phyloP scores from a whole-genome alignment of 179 eudicot species.

The Drosera spatulata region DNA sequence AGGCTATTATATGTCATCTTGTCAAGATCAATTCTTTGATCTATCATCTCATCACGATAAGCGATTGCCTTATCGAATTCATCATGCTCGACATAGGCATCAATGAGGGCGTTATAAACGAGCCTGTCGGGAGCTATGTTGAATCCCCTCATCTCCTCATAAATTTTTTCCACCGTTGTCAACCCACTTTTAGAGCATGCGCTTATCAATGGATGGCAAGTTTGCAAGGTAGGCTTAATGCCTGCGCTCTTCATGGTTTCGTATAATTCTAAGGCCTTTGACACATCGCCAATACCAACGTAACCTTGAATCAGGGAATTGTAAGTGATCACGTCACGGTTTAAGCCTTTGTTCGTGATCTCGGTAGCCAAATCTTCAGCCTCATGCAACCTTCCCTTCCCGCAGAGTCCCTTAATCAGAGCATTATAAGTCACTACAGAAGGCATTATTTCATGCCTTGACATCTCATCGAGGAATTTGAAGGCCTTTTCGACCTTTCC shows the following conservation, averaged over 20 bases:
- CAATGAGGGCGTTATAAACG: slow-evolving; percentile 51
- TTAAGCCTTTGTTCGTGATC: slow-evolving; percentile 35
- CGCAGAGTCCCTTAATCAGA: slow-evolving; percentile 58
- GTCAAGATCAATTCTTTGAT: slow-evolving; percentile 34
- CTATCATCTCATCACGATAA: slow-evolving; percentile 41
- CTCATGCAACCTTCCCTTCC: slow-evolving; percentile 47
- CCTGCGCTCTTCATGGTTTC: slow-evolving; percentile 44
- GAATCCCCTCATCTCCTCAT: slow-evolving; percentile 46
- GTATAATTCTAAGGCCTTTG: slow-evolving; percentile 45
- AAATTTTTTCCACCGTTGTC: slow-evolving; percentile 30
- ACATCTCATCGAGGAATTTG: slow-evolving; percentile 48
- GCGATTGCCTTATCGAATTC: slow-evolving; percentile 31
- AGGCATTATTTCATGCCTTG: slow-evolving; percentile 31
- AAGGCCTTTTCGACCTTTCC: slow-evolving; percentile 45
- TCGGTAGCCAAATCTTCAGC: slow-evolving; percentile 44
- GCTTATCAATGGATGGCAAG: slow-evolving; percentile 52
- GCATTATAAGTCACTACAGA: slow-evolving; percentile 62
- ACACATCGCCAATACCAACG: slow-evolving; percentile 24
- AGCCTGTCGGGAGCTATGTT: slow-evolving; percentile 45
- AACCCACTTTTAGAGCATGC: slow-evolving; percentile 25
- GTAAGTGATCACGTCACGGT: slow-evolving; percentile 59
- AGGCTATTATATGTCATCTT: slow-evolving; percentile 65
- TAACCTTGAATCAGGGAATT: slow-evolving; percentile 57
- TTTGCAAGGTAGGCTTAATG: slow-evolving; percentile 53
- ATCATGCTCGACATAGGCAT: slow-evolving; percentile 39